phyloP scores from a whole-genome alignment of 1,284 basidiomycete genomes.

The Puccinia sorghi region DNA sequence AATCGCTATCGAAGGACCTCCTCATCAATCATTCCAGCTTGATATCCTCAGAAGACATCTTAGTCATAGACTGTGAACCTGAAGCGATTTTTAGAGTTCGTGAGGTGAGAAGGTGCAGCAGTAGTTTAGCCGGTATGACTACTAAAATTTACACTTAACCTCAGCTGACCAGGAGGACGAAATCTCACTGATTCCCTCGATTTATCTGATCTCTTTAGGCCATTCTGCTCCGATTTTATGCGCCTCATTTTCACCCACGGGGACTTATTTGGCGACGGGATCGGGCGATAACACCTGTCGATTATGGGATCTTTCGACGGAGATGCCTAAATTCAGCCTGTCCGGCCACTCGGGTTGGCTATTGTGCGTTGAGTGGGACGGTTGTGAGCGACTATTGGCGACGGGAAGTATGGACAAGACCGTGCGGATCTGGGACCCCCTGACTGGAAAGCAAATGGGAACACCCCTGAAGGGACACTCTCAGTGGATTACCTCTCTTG shows the following conservation, averaged over 20 bases:
- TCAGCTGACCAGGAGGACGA: not conserved
- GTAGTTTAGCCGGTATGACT: slow-evolving; percentile 75
- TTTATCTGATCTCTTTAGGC: slow-evolving; percentile 62
- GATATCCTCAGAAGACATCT: slow-evolving; percentile 76
- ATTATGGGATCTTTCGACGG: slow-evolving; percentile 91
- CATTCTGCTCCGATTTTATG: slow-evolving; percentile 93
- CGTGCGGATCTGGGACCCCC: slow-evolving; percentile 85
- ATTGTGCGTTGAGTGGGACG: slow-evolving; percentile 95
- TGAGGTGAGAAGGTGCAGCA: slow-evolving; percentile 87
- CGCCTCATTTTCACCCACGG: slow-evolving; percentile 91
- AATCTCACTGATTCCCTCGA: slow-evolving; percentile 29
- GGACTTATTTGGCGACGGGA: slow-evolving; percentile 84
- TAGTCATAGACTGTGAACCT: slow-evolving; percentile 83
- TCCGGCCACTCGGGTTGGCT: slow-evolving; percentile 93
- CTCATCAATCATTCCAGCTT: slow-evolving; percentile 61
- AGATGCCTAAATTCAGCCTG: slow-evolving; percentile 84
- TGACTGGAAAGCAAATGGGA: slow-evolving; percentile 78
- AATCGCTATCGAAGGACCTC: slow-evolving; percentile 46
- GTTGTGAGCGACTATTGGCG: slow-evolving; percentile 81
- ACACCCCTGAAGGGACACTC: slow-evolving; percentile 85
- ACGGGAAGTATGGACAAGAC: slow-evolving; percentile 84
- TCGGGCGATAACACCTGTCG: slow-evolving; percentile 91
- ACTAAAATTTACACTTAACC: not conserved
- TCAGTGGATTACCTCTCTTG: slow-evolving; percentile 95
- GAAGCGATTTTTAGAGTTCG: slow-evolving; percentile 94